Evolutionary conservation across 2,329 filamentous ascomycete genomes (phyloP), one percentile per base, ranked within the genome.

Genomic region (Hypoxylon sp.): DNA sequence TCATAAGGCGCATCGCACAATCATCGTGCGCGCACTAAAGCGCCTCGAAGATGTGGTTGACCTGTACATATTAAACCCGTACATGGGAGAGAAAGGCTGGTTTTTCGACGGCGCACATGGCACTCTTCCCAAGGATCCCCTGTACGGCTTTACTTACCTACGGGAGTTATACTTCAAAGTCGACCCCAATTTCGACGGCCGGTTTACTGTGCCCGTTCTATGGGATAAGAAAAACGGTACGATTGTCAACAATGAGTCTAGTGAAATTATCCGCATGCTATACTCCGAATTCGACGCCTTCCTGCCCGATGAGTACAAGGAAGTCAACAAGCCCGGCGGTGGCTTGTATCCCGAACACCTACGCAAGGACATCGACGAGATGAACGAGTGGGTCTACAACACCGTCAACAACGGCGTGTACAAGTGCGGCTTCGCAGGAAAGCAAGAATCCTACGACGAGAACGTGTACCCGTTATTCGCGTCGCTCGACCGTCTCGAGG

Each of bases 211-310:
- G 1, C 89, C 89, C 0, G 83, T 86, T 0, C 76, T 91, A 7
- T 89, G 83, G 75, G 87, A 90, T 60, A 87, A 83, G 67, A 82
- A 87, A 67, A 75, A 77, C 16, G 80, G 85, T 37, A 82, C 78
- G 11, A 89, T 93, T 59, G 90, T 94, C 34, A 91, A 82, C 77
- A 95, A 95, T 59, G 90, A 94, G 75, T 89, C 86, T 45, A 83
- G 83, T 42, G 90, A 94, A 69, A 93, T 94, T 61, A 91, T 94
- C 61, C 82, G 89, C 58, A 92, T 93, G 87, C 76, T 94, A 55
- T 91, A 90, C 70, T 78, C 79, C 7, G 87, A 84, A 45, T 91
- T 92, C 63, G 88, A 92, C 55, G 73, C 78, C 36, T 64, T 86
- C 4, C 65, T 87, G 1, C 78, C 79, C 0, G 74, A 76, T 13